Conservation (phyloP, 169 alveolate species). For the Eimeria necatrix region DNA sequence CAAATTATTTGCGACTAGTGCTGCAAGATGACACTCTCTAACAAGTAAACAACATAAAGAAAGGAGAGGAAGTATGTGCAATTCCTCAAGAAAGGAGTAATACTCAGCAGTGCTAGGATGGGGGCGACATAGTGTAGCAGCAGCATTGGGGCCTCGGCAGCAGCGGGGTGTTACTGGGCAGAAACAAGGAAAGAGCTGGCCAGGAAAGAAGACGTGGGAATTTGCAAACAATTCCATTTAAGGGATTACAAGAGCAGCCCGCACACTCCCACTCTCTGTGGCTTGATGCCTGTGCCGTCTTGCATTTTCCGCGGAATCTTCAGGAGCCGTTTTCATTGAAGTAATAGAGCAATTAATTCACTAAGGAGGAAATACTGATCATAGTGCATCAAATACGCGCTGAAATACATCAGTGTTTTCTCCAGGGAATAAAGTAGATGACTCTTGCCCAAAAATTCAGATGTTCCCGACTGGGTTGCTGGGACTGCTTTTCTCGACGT, state of each 20-base stretch:
- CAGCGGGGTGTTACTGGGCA: constrained; percentile 9
- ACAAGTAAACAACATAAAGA: not conserved
- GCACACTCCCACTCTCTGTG: not conserved
- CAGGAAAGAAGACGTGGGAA: not conserved
- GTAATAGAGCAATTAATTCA: no score
- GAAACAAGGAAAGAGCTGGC: not conserved
- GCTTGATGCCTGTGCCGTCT: not conserved
- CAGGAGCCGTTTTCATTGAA: not conserved
- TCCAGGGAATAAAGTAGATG: no score
- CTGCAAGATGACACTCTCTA: not conserved
- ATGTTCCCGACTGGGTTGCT: no score
- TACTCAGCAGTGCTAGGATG: not conserved
- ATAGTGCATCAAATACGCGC: no score
- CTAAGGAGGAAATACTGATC: no score
- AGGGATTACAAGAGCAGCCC: not conserved
- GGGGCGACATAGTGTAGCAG: constrained; percentile 19
- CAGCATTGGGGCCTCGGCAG: constrained; percentile 4
- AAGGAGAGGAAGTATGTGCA: not conserved
- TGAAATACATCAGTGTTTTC: no score
- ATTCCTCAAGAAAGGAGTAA: no score
- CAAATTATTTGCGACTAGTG: not conserved
- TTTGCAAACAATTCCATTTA: not conserved
- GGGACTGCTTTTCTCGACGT: no score
- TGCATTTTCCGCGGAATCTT: not conserved
- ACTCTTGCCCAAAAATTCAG: no score